phyloP scores from a whole-genome alignment of 495 filamentous ascomycete genomes.

The Penicillium lividum region DNA sequence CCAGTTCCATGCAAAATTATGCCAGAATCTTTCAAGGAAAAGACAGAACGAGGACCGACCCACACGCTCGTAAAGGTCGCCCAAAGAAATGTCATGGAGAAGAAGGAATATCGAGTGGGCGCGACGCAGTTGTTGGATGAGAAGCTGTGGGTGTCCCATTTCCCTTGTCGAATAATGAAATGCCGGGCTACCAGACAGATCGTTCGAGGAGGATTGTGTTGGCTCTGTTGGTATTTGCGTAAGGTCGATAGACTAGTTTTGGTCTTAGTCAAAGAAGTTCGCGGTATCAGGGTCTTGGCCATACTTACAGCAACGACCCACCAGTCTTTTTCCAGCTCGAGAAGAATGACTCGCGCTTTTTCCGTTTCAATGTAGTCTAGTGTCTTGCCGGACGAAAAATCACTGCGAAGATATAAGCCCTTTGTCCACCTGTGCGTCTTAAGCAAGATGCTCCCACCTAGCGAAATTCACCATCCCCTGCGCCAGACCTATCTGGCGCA shows the following conservation, averaged over 20 bases:
- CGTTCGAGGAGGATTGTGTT: constrained; percentile 24
- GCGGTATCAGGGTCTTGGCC: constrained; percentile 17
- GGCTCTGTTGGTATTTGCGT: constrained; percentile 53
- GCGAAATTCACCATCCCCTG: constrained; percentile 97
- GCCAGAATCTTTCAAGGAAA: constrained; percentile 79
- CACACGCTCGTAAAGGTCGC: constrained; percentile 64
- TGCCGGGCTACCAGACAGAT: constrained; percentile 19
- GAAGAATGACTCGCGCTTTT: constrained; percentile 75
- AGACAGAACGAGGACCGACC: constrained; percentile 59
- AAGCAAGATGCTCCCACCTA: constrained; percentile 47
- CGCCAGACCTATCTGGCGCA: constrained; percentile 93
- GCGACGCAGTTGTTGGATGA: constrained; percentile 76
- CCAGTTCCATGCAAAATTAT: constrained; percentile 77
- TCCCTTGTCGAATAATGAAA: constrained; percentile 86
- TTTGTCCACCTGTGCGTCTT: background rate
- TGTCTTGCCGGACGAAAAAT: constrained; percentile 73
- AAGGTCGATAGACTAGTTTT: constrained; percentile 66
- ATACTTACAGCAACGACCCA: constrained; percentile 82
- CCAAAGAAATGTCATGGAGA: constrained; percentile 74
- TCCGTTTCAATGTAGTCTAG: constrained; percentile 90
- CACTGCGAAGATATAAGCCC: constrained; percentile 44
- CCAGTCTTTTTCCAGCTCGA: constrained; percentile 87
- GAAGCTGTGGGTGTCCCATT: constrained; percentile 75
- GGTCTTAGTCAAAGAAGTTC: constrained; percentile 22
- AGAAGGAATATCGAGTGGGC: constrained; percentile 85